Evolutionary conservation across 1,284 basidiomycete species (phyloP).

Genomic region (Trichosporon sp.): DNA sequence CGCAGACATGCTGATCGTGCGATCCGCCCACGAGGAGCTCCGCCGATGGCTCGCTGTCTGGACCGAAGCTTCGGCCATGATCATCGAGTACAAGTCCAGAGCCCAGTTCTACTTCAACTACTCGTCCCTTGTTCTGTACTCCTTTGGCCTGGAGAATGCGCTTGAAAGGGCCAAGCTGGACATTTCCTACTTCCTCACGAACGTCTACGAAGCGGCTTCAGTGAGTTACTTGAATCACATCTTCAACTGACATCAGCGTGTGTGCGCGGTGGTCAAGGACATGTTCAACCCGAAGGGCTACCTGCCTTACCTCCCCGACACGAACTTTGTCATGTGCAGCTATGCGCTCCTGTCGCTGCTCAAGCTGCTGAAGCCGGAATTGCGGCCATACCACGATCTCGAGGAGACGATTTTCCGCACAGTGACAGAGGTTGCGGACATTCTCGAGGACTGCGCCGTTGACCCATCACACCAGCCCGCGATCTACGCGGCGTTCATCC

Average conservation of each 20-base stretch:
- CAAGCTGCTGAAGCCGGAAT: conserved; percentile 58
- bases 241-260: conserved; percentile 20
- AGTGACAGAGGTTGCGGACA: conserved; percentile 67
- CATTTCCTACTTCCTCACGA: conserved; percentile 78
- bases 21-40: conserved; percentile 44
- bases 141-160: conserved; percentile 90
- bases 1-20: conserved; percentile 40
- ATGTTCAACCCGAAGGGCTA: conserved; percentile 67
- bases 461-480: conserved; percentile 74
- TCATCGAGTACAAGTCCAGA: conserved; percentile 31
- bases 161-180: conserved; percentile 60
- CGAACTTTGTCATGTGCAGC: conserved; percentile 82
- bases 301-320: conserved; percentile 80
- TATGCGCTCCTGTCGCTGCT: conserved; percentile 75
- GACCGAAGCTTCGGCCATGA: not conserved
- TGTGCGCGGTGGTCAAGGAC: conserved; percentile 52
- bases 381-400: conserved; percentile 39
- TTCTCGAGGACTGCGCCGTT: conserved; percentile 66
- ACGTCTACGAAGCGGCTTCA: conserved; percentile 67
- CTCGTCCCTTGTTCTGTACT: conserved; percentile 79
- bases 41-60: conserved; percentile 28
- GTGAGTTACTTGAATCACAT: conserved; percentile 13
- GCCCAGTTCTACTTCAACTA: conserved; percentile 77
- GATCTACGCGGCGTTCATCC: conserved; percentile 77
- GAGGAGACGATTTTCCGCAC: conserved; percentile 40